Evolutionary conservation across 2,329 filamentous ascomycete genomes (phyloP).

Genomic region (Apiospora pterosperma): DNA sequence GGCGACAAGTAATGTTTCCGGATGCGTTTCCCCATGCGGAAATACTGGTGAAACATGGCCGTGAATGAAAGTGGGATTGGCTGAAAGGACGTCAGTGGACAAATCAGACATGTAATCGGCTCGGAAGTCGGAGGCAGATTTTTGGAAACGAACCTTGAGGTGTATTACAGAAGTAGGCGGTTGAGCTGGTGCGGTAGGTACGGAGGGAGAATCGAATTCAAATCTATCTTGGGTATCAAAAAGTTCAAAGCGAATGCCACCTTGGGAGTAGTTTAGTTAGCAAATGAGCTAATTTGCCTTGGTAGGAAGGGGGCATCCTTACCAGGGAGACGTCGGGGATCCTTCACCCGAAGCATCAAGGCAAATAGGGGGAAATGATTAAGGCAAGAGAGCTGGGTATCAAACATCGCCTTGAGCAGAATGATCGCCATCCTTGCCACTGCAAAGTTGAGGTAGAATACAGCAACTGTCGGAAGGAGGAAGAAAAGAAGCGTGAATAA

Average conservation of each 20-base stretch:
- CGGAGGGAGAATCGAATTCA: constrained; percentile 30
- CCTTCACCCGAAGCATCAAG: constrained; percentile 92
- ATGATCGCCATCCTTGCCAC: constrained; percentile 94
- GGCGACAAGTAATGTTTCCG: constrained; percentile 94
- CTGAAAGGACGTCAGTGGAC: constrained; percentile 36
- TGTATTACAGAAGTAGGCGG: constrained; percentile 78
- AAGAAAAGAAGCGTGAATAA: constrained; percentile 95
- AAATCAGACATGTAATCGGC: background rate
- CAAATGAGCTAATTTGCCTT: background rate
- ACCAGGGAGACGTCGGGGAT: constrained; percentile 85
- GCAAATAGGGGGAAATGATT: constrained; percentile 98
- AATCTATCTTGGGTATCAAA: constrained; percentile 63
- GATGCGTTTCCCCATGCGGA: constrained; percentile 87
- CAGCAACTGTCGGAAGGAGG: constrained; percentile 86
- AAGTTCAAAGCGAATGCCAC: constrained; percentile 87
- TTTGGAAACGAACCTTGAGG: constrained; percentile 64
- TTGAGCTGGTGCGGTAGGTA: constrained; percentile 23
- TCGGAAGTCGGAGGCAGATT: background rate
- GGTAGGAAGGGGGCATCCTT: constrained; percentile 18
- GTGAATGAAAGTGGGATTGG: constrained; percentile 85
- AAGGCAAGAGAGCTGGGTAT: constrained; percentile 86
- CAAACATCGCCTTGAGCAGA: constrained; percentile 82
- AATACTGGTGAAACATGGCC: constrained; percentile 98
- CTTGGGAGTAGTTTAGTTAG: constrained; percentile 32
- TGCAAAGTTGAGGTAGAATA: constrained; percentile 97